Evolutionary conservation across 768 basidiomycete genomes (phyloP).

Genomic region (Coprinopsis marcescibilis): DNA sequence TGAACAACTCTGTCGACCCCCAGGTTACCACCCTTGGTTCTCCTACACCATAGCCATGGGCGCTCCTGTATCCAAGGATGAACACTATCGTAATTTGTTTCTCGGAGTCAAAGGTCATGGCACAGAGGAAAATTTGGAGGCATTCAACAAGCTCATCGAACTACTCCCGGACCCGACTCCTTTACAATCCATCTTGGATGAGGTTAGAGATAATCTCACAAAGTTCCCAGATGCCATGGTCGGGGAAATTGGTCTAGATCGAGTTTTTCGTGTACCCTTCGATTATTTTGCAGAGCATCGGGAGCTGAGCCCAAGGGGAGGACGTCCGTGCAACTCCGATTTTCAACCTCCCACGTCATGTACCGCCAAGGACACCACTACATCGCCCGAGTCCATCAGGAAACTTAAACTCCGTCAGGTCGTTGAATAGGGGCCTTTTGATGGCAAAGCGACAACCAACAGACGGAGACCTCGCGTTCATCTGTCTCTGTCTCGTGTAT

Average conservation of each 20-base stretch:
- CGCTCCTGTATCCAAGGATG: conserved; percentile 44
- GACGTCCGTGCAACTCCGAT: no score
- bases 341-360: no score
- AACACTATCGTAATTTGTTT: conserved; percentile 75
- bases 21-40: conserved; percentile 96
- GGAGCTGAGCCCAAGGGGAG: conserved; percentile 60
- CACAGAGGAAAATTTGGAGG: conserved; percentile 25
- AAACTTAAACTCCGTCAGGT: no score
- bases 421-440: no score
- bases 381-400: no score
- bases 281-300: conserved; percentile 44
- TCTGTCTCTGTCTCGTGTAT: no score
- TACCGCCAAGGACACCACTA: no score
- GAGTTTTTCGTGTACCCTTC: conserved; percentile 67
- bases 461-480: no score
- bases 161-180: conserved; percentile 68
- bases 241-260: conserved; percentile 92
- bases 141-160: conserved; percentile 53
- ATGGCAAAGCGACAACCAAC: no score
- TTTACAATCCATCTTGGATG: conserved; percentile 50
- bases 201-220: conserved; percentile 56
- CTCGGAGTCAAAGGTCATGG: conserved; percentile 26
- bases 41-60: conserved; percentile 64
- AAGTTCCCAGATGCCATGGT: conserved; percentile 70
- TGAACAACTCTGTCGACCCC: conserved; percentile 9